Evolutionary conservation across 257 asterid genomes (phyloP).

Genomic region (Nicotiana tomentosiformis): DNA sequence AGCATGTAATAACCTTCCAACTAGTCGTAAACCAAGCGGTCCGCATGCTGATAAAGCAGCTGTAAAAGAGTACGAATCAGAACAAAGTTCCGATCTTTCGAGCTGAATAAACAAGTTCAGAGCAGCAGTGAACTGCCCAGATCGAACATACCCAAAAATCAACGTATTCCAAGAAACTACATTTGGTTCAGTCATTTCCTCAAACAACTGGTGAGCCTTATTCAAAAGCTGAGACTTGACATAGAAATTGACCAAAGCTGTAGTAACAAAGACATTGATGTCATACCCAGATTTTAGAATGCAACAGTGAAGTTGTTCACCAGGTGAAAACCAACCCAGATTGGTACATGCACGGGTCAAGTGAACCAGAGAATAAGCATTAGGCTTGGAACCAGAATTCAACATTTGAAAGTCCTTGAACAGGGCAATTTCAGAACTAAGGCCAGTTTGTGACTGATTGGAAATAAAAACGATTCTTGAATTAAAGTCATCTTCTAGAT

Average conservation of each 20-base stretch:
- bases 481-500: slow-evolving; percentile 12
- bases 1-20: slow-evolving; percentile 67
- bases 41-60: slow-evolving; percentile 75
- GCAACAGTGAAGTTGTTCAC: slow-evolving; percentile 60
- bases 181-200: slow-evolving; percentile 58
- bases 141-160: slow-evolving; percentile 65
- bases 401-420: slow-evolving; percentile 25
- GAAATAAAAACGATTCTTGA: slow-evolving; percentile 7
- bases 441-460: slow-evolving; percentile 12
- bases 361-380: slow-evolving; percentile 36
- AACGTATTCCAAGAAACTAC: slow-evolving; percentile 82
- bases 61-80: slow-evolving; percentile 69
- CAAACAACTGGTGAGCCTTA: slow-evolving; percentile 51
- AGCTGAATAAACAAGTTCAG: slow-evolving; percentile 41
- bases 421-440: slow-evolving; percentile 16
- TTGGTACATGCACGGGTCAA: slow-evolving; percentile 47
- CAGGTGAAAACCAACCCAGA: slow-evolving; percentile 32
- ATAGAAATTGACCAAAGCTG: slow-evolving; percentile 46
- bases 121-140: slow-evolving; percentile 54
- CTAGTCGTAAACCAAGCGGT: slow-evolving; percentile 31
- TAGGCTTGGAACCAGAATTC: slow-evolving; percentile 36
- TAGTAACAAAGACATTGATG: slow-evolving; percentile 36
- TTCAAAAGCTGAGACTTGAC: slow-evolving; percentile 31
- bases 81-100: slow-evolving; percentile 41
- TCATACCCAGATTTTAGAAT: slow-evolving; percentile 42